phyloP scores from a whole-genome alignment of 225 moss, liverwort and hornwort genomes.

The Neckera pumila region DNA sequence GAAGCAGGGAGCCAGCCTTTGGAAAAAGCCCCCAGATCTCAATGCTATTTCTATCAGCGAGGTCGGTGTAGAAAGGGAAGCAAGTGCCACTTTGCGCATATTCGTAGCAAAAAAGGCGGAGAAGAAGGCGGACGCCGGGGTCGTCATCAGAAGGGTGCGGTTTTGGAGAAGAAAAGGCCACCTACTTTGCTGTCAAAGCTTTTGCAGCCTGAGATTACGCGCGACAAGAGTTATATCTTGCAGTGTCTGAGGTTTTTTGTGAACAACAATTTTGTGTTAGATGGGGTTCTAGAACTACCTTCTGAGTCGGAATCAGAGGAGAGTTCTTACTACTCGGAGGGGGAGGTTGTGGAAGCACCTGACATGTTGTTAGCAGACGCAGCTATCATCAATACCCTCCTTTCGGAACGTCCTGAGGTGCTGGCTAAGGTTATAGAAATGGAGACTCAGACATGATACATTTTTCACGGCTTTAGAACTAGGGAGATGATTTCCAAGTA shows the following conservation, averaged over 20 bases:
- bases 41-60: constrained; percentile 48
- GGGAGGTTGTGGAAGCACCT: constrained; percentile 30
- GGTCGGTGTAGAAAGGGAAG: constrained; percentile 71
- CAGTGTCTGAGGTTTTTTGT: constrained; percentile 79
- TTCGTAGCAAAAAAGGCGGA: constrained; percentile 10
- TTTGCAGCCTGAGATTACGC: constrained; percentile 51
- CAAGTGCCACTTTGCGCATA: constrained; percentile 59
- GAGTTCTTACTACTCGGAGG: constrained; percentile 27
- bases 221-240: constrained; percentile 79
- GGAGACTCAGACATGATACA: constrained; percentile 15
- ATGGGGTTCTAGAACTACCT: constrained; percentile 34
- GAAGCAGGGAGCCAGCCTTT: background rate
- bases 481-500: background rate
- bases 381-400: constrained; percentile 25
- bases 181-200: constrained; percentile 75
- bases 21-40: constrained; percentile 6
- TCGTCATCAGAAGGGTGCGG: background rate
- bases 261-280: constrained; percentile 55
- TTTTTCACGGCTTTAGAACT: background rate
- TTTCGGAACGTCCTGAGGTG: constrained; percentile 31
- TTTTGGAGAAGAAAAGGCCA: constrained; percentile 12
- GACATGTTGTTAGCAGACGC: constrained; percentile 36
- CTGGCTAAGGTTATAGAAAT: constrained; percentile 28
- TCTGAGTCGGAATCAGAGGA: constrained; percentile 23
- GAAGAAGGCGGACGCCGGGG: background rate